Conservation (phyloP, 1,139 yeast genomes). For the Cylindricascospora bacillispora region DNA sequence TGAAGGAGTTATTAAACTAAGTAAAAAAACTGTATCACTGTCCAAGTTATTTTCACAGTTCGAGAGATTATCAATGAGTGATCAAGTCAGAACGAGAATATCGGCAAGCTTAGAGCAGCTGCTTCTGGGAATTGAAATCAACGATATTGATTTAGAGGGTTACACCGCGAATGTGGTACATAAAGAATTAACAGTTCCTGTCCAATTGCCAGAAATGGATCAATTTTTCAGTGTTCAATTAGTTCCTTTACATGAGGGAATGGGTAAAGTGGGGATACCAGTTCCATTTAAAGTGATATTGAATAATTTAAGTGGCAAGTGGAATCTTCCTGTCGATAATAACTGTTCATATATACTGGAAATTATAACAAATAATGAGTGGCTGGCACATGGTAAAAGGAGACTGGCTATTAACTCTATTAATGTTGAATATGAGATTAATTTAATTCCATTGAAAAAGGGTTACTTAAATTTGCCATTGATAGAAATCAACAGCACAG, state of each 20-base stretch:
- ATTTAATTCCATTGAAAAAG: constrained; percentile 58
- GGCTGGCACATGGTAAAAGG: constrained; percentile 24
- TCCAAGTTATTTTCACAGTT: constrained; percentile 3
- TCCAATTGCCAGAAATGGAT: constrained; percentile 16
- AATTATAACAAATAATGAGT: constrained; percentile 19
- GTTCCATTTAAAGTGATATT: constrained; percentile 11
- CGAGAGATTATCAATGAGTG: constrained; percentile 6
- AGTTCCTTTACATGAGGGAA: constrained; percentile 1
- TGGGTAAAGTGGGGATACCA: constrained; percentile 11
- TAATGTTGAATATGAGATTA: constrained; percentile 28
- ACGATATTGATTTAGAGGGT: constrained; percentile 11
- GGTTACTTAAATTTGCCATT: constrained; percentile 65
- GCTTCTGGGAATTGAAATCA: constrained; percentile 10
- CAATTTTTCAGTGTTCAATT: constrained; percentile 16
- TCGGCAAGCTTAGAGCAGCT: constrained; percentile 9
- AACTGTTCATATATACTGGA: constrained; percentile 11
- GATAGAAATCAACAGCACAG: constrained; percentile 33
- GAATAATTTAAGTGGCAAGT: constrained; percentile 11
- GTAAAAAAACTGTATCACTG: constrained; percentile 3
- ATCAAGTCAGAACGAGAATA: constrained; percentile 8
- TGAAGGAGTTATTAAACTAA: constrained; percentile 6
- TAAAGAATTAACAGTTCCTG: constrained; percentile 17
- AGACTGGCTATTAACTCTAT: constrained; percentile 10
- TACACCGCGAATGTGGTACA: constrained; percentile 11
- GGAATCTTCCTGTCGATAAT: constrained; percentile 8